phyloP scores from a whole-genome alignment of 352 stramenopile species.

The Aphanomyces astaci region DNA sequence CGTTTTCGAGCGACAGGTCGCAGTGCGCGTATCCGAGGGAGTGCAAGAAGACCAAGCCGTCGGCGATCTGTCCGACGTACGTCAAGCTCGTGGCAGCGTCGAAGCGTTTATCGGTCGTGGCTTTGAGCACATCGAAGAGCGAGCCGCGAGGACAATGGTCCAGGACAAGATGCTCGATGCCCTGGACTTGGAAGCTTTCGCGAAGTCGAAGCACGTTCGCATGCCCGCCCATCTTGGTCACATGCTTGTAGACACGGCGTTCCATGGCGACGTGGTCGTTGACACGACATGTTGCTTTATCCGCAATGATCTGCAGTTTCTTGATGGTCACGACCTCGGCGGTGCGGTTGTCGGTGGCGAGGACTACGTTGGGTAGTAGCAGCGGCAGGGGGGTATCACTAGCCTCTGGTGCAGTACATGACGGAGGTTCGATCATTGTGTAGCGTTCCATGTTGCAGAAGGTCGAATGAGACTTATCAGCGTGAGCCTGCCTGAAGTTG shows the following conservation, averaged over 20 bases:
- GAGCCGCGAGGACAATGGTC: slow-evolving; percentile 6
- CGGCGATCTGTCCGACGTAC: slow-evolving; percentile 64
- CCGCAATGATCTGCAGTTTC: neutral
- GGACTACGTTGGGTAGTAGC: slow-evolving; percentile 15
- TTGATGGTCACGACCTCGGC: slow-evolving; percentile 3
- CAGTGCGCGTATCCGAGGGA: slow-evolving; percentile 81
- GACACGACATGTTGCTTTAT: neutral
- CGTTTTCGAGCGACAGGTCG: slow-evolving; percentile 93
- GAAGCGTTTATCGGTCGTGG: slow-evolving; percentile 9
- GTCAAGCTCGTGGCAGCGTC: neutral
- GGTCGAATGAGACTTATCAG: neutral
- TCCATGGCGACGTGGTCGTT: slow-evolving; percentile 19
- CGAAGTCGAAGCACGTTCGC: slow-evolving; percentile 14
- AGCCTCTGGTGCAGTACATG: neutral
- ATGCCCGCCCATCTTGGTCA: slow-evolving; percentile 15
- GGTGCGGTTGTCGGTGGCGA: slow-evolving; percentile 4
- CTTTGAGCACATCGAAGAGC: slow-evolving; percentile 10
- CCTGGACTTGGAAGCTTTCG: slow-evolving; percentile 9
- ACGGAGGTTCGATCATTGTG: neutral
- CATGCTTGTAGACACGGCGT: slow-evolving; percentile 2
- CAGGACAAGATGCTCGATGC: slow-evolving; percentile 7
- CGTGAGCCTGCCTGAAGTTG: neutral
- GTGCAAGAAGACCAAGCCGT: slow-evolving; percentile 82
- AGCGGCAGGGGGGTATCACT: neutral
- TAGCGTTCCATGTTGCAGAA: neutral